phyloP scores from a whole-genome alignment of 2,329 filamentous ascomycete genomes.

The Epichloe sibirici region DNA sequence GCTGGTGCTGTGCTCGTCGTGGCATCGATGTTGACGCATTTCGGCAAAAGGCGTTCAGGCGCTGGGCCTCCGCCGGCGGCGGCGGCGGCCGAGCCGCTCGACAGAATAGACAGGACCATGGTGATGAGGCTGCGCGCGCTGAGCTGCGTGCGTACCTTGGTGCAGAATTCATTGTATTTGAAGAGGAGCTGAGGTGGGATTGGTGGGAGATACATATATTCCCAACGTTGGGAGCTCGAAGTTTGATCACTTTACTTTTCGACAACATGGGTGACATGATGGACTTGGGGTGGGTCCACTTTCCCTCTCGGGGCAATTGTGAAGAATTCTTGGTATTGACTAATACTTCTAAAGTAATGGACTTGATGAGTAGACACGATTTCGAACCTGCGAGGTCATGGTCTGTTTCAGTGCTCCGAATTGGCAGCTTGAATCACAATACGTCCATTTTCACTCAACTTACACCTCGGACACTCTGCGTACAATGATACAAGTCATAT shows the following conservation, averaged over 20 bases:
- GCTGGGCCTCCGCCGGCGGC: slow-evolving; percentile 7
- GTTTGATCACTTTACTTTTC: not conserved
- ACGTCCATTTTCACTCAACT: too few relatives aligned
- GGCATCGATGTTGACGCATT: slow-evolving; percentile 19
- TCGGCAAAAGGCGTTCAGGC: slow-evolving; percentile 15
- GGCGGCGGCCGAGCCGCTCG: slow-evolving; percentile 19
- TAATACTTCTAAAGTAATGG: too few relatives aligned
- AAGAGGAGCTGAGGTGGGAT: slow-evolving; percentile 1
- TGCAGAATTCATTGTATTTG: slow-evolving; percentile 26
- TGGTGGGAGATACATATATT: not conserved
- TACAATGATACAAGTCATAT: too few relatives aligned
- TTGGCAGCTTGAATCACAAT: too few relatives aligned
- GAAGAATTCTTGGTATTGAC: too few relatives aligned
- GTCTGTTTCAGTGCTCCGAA: too few relatives aligned
- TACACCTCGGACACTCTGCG: too few relatives aligned
- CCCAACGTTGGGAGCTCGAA: not conserved
- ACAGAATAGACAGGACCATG: slow-evolving; percentile 28
- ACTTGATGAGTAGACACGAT: too few relatives aligned
- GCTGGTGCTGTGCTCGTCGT: slow-evolving; percentile 14
- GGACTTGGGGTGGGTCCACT: not conserved
- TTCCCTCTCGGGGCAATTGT: not conserved
- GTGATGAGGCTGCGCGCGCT: slow-evolving; percentile 13
- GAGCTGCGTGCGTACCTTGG: slow-evolving; percentile 24
- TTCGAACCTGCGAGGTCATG: too few relatives aligned
- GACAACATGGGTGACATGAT: slow-evolving; percentile 5